Conservation (phyloP, 129 eudicot genomes). For the Ambrosia trifida region DNA sequence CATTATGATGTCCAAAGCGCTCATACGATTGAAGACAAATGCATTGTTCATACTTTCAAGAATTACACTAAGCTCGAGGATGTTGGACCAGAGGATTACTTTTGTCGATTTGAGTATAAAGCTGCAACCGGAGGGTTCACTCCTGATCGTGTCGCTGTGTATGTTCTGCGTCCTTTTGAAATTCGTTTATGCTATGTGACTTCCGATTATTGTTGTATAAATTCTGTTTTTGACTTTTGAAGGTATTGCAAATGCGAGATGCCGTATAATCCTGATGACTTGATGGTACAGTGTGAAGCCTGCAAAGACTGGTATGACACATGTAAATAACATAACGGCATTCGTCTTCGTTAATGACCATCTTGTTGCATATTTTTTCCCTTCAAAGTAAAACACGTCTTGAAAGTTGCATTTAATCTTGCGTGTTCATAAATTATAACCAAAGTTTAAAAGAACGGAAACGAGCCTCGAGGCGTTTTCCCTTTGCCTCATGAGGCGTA, state of each 20-base stretch:
- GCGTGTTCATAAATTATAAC: too few species aligned
- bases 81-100: conserved; percentile 73
- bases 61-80: conserved; percentile 65
- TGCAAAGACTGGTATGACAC: conserved; percentile 66
- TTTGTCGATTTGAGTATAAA: conserved; percentile 65
- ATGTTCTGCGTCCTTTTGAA: conserved; percentile 14
- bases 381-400: background rate
- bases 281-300: conserved; percentile 65
- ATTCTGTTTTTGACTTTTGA: conserved; percentile 29
- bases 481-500: too few species aligned
- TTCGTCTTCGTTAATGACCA: background rate
- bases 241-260: conserved; percentile 76
- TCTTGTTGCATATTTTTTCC: background rate
- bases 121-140: conserved; percentile 65
- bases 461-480: too few species aligned
- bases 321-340: background rate
- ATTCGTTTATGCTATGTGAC: background rate
- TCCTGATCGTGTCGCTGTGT: conserved; percentile 74
- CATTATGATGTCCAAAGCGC: conserved; percentile 70
- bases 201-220: background rate
- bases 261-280: conserved; percentile 70
- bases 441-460: too few species aligned
- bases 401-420: conserved; percentile 7
- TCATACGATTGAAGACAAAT: conserved; percentile 61
- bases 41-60: conserved; percentile 67